Percentiles rank a stretch among this genome's conserved stretches.
Evolutionary conservation across 2,329 filamentous ascomycete species (phyloP).

Genomic region (Colletotrichum cordylinicola): DNA sequence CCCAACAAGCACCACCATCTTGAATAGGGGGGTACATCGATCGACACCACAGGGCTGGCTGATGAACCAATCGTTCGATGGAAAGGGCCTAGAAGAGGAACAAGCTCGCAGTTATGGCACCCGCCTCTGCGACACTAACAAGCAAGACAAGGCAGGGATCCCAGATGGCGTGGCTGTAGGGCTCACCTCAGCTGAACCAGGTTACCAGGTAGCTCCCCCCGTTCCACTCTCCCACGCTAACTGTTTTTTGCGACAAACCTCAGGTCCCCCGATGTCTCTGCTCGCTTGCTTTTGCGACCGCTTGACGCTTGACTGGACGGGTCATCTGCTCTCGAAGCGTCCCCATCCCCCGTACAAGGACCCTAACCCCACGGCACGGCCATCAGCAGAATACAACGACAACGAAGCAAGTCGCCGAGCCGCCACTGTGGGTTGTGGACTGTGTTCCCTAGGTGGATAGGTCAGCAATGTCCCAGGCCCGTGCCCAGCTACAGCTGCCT

Average conservation of each 20-base stretch:
- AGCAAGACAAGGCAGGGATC: constrained; percentile 23
- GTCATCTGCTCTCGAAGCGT: constrained; percentile 24
- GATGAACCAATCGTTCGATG: constrained; percentile 30
- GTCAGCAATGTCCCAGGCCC: constrained; percentile 1
- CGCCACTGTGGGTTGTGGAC: background rate
- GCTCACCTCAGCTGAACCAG: constrained; percentile 43
- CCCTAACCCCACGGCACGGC: constrained; percentile 18
- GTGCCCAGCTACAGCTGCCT: background rate
- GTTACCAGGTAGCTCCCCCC: constrained; percentile 22
- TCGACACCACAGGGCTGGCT: constrained; percentile 24
- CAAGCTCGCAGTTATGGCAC: constrained; percentile 28
- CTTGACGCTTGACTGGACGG: background rate
- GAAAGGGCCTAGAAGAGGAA: constrained; percentile 29
- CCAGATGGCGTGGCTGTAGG: constrained; percentile 32
- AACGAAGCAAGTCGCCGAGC: background rate
- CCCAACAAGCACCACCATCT: background rate
- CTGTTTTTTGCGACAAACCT: constrained; percentile 28
- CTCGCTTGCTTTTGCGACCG: constrained; percentile 1
- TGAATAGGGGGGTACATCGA: constrained; percentile 12
- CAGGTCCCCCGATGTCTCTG: background rate
- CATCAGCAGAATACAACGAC: background rate
- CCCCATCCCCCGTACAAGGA: constrained; percentile 31
- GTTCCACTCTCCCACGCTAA: constrained; percentile 34
- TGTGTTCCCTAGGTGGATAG: constrained; percentile 2
- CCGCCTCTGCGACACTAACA: constrained; percentile 14